Evolutionary conservation across 805 yeast species (phyloP).

Genomic region (Phaffomyces thermotolerans): DNA sequence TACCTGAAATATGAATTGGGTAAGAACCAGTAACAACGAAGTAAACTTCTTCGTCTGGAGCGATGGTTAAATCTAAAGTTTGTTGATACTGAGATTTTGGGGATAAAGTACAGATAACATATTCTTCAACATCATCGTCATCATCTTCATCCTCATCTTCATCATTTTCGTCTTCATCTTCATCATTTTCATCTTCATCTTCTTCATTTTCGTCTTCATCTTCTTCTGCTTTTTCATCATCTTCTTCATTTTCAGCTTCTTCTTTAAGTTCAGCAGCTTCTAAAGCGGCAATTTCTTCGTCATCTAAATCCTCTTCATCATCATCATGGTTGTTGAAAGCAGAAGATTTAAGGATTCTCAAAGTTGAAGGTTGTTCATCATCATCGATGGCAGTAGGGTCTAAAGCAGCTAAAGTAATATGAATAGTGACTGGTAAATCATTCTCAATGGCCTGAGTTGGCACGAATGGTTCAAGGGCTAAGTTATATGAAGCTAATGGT

Average conservation of each 20-base stretch:
- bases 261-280: conserved; percentile 24
- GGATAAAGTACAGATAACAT: conserved; percentile 80
- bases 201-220: conserved; percentile 46
- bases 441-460: conserved; percentile 84
- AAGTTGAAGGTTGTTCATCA: conserved; percentile 76
- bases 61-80: conserved; percentile 79
- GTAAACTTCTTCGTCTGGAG: conserved; percentile 89
- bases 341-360: conserved; percentile 67
- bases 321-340: conserved; percentile 34
- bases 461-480: conserved; percentile 78
- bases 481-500: conserved; percentile 82
- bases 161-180: conserved; percentile 26
- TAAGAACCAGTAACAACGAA: conserved; percentile 96
- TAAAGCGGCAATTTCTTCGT: conserved; percentile 27
- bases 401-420: conserved; percentile 90
- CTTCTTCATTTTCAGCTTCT: conserved; percentile 25
- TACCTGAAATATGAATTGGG: conserved; percentile 88
- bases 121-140: conserved; percentile 72
- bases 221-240: conserved; percentile 36
- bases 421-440: conserved; percentile 82
- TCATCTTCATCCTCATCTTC: conserved; percentile 39
- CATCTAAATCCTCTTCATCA: conserved; percentile 38
- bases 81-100: conserved; percentile 86
- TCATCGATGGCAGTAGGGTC: conserved; percentile 86
- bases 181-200: conserved; percentile 43